phyloP scores from a whole-genome alignment of 2,329 filamentous ascomycete species.

The Phaeoacremonium minimum region DNA sequence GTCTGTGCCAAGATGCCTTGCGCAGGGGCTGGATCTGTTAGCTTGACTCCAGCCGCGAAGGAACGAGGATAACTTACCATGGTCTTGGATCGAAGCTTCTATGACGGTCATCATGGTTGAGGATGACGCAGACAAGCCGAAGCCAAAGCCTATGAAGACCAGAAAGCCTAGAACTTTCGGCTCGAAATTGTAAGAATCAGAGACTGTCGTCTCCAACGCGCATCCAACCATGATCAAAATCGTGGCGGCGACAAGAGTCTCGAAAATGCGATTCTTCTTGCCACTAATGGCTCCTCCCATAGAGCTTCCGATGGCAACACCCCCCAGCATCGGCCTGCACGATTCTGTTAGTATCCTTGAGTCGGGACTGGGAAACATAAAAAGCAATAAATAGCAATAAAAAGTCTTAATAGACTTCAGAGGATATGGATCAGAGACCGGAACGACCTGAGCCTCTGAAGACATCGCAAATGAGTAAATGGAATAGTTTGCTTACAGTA shows the following conservation, averaged over 20 bases:
- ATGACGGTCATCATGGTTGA: slow-evolving; percentile 39
- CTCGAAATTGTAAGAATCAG: slow-evolving; percentile 27
- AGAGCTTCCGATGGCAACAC: slow-evolving; percentile 38
- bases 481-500: too few species aligned
- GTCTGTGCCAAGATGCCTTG: slow-evolving; percentile 49
- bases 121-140: slow-evolving; percentile 41
- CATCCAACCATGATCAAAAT: slow-evolving; percentile 40
- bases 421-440: too few species aligned
- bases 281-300: slow-evolving; percentile 36
- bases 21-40: slow-evolving; percentile 34
- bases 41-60: not conserved
- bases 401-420: too few species aligned
- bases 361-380: too few species aligned
- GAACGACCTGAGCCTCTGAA: too few species aligned
- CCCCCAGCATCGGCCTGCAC: slow-evolving; percentile 51
- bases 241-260: slow-evolving; percentile 37
- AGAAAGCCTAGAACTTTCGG: slow-evolving; percentile 44
- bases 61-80: slow-evolving; percentile 29
- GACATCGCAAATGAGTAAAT: too few species aligned
- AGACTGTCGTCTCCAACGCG: slow-evolving; percentile 37
- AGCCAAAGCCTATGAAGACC: slow-evolving; percentile 47
- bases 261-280: slow-evolving; percentile 33
- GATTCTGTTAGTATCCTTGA: too few species aligned
- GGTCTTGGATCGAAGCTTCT: slow-evolving; percentile 37
- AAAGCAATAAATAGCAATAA: too few species aligned